A percentile compares a stretch with the other conserved stretches of the same genome.
phyloP scores from a whole-genome alignment of 208 protist genomes.

The Tritrichomonas foetus region DNA sequence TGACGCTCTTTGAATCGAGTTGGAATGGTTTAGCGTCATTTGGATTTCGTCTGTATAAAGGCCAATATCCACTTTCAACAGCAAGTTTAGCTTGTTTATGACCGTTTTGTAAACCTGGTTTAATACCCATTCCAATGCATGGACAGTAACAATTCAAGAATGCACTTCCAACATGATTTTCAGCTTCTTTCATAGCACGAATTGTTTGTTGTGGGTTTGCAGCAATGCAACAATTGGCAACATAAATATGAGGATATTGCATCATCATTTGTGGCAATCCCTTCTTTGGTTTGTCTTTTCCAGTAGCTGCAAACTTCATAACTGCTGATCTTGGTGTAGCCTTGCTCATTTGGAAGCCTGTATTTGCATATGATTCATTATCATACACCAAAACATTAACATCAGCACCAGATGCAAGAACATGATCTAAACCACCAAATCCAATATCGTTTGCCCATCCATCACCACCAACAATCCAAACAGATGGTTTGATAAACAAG shows the following conservation, averaged over 20 bases:
- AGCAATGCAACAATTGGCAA: constrained; percentile 54
- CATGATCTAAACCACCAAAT: constrained; percentile 63
- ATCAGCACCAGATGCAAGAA: constrained; percentile 55
- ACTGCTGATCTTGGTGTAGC: constrained; percentile 51
- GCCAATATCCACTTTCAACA: not conserved
- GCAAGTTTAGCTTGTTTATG: not conserved
- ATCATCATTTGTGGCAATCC: constrained; percentile 57
- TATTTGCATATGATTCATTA: constrained; percentile 66
- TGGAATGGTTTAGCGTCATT: not conserved
- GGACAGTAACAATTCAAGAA: constrained; percentile 58
- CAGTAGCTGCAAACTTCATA: constrained; percentile 54
- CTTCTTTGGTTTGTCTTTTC: constrained; percentile 59
- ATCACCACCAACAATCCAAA: constrained; percentile 65
- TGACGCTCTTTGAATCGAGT: not conserved
- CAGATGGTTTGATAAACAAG: constrained; percentile 40
- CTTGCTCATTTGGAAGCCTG: constrained; percentile 61
- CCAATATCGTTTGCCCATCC: constrained; percentile 69
- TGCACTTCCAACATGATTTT: constrained; percentile 57
- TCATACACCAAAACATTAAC: constrained; percentile 62
- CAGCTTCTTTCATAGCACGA: constrained; percentile 59
- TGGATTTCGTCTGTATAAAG: not conserved
- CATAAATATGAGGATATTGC: constrained; percentile 62
- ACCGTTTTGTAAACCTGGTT: not conserved
- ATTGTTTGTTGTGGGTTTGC: constrained; percentile 53
- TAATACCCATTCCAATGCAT: constrained; percentile 51